Evolutionary conservation across 208 protist genomes (phyloP), one percentile per base, ranked within the genome.

Genomic region (Acanthamoeba castellanii): DNA sequence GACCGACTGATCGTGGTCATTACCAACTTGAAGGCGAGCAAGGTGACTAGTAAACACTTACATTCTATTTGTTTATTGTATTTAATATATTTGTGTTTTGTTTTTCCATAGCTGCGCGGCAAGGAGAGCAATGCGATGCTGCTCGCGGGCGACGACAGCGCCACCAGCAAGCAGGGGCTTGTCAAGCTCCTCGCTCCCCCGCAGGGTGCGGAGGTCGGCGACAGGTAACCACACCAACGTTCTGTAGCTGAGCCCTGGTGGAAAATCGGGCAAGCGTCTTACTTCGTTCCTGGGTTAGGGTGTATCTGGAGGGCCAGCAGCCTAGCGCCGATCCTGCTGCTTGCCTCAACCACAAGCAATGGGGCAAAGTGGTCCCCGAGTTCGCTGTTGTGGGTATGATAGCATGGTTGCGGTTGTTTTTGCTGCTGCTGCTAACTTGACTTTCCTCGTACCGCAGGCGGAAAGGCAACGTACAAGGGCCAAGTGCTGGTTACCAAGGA

Each of bases 101-200:
- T 55, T 13, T 55, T 13, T 5, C 8, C 50, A 55, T 13, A 87
- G 78, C n/a, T 87, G 42, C 78, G 78, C 22, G 78, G 78, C 25
- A 87, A 87, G 78, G 78, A 87, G 78, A 87, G 78, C 78, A 87
- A 52, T 61, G 78, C 78, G 30, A 87, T 87, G 78, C 78, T 87
- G 22, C 50, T 87, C 2, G 78, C 78, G 7, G 78, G 78, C 7
- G 78, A 87, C n/a, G 78, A 87, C 78, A 87, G 78, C 27, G 78
- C 78, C 25, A 87, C 78, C 45, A 87, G 11, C 78, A 87, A 87
- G 14, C 37, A 87, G 47, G 78, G 78, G 25, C 78, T 87, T 3
- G 78, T 87, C 50, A 87, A 61, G 78, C 78, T 87, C 16, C 45
- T 87, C 78, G 42, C 50, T 11, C 78, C 78, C 8, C 78, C 78